Percentiles rank a stretch among this genome's conserved stretches.
Conservation (phyloP, 2,329 filamentous ascomycete genomes). For the Tothia fuscella region DNA sequence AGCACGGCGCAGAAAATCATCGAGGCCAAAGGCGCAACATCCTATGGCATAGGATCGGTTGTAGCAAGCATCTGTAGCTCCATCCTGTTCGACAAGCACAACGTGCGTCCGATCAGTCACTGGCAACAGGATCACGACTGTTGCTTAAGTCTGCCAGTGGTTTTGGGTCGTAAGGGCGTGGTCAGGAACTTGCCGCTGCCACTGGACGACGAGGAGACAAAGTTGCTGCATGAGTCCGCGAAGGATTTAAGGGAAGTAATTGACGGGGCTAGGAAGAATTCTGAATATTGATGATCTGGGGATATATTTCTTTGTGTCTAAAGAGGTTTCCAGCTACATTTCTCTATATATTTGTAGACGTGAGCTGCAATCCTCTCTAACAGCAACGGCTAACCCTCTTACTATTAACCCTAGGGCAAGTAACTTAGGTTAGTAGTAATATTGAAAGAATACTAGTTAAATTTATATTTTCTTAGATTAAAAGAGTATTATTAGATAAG, state of each 20-base stretch:
- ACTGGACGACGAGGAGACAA: conserved; percentile 23
- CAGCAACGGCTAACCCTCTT: no score
- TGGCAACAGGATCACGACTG: conserved; percentile 36
- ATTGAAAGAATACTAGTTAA: no score
- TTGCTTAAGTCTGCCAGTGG: conserved; percentile 38
- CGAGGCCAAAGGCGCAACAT: conserved; percentile 37
- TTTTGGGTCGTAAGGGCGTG: conserved; percentile 37
- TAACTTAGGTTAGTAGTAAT: no score
- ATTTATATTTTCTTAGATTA: no score
- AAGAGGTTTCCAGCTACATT: no score
- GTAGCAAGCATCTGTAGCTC: conserved; percentile 38
- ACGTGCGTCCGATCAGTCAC: conserved; percentile 37
- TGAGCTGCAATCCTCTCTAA: no score
- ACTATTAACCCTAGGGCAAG: no score
- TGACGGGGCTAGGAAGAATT: conserved; percentile 24
- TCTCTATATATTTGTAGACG: no score
- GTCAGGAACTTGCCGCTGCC: conserved; percentile 26
- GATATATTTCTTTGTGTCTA: no score
- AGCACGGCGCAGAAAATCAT: conserved; percentile 38
- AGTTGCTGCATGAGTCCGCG: conserved; percentile 23
- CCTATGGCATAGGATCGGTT: conserved; percentile 39
- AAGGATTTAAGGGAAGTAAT: conserved; percentile 24
- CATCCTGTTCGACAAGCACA: conserved; percentile 36
- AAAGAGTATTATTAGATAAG: no score
- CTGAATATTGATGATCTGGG: no score